phyloP scores from a whole-genome alignment of 1,284 basidiomycete genomes.

The Malassezia japonica region DNA sequence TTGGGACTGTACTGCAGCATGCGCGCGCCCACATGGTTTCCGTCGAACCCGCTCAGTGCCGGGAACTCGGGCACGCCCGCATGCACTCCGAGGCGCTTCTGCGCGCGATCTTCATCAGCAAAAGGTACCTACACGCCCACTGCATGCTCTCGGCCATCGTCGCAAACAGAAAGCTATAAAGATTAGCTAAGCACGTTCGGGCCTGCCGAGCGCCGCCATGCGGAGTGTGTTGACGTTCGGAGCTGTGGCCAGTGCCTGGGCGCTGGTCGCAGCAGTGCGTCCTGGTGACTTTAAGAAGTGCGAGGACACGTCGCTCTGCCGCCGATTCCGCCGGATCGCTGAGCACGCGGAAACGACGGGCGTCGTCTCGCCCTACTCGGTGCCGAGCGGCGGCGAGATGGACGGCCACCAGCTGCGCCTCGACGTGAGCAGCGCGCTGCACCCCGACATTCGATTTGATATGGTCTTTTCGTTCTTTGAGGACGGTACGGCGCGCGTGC shows the following conservation, averaged over 20 bases:
- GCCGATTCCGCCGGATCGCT: slow-evolving; percentile 37
- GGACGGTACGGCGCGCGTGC: slow-evolving; percentile 40
- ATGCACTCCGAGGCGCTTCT: slow-evolving; percentile 81
- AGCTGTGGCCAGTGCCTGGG: neutral
- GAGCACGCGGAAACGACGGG: slow-evolving; percentile 24
- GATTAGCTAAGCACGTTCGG: neutral
- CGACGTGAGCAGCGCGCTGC: slow-evolving; percentile 30
- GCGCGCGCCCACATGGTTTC: slow-evolving; percentile 60
- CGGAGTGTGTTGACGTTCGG: neutral
- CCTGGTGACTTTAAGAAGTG: slow-evolving; percentile 43
- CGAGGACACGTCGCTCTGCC: slow-evolving; percentile 44
- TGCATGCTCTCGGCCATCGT: slow-evolving; percentile 14
- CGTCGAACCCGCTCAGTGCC: slow-evolving; percentile 58
- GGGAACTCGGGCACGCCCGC: slow-evolving; percentile 69
- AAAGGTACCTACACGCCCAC: slow-evolving; percentile 18
- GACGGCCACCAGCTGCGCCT: slow-evolving; percentile 9
- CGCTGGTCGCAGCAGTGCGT: slow-evolving; percentile 13
- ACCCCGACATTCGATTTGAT: slow-evolving; percentile 37
- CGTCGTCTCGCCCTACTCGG: slow-evolving; percentile 34
- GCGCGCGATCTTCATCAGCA: slow-evolving; percentile 64
- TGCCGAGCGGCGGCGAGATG: neutral
- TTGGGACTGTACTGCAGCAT: slow-evolving; percentile 76
- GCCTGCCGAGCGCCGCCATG: neutral
- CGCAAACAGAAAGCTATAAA: neutral
- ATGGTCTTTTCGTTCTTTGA: slow-evolving; percentile 31